Conservation (phyloP, 768 basidiomycete species). For the Lentinula sp. region DNA sequence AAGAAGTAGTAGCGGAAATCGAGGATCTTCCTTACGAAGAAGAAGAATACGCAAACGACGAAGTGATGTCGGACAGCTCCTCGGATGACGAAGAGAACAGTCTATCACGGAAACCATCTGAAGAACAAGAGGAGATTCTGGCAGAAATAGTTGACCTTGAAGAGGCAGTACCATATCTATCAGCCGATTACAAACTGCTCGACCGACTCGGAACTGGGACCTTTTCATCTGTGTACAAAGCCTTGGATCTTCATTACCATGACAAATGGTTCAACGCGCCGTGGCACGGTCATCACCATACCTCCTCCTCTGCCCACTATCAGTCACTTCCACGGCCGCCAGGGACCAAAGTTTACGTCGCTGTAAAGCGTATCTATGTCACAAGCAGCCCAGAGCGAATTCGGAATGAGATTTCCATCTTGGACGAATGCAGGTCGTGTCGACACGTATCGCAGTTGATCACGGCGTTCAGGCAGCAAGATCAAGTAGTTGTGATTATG, state of each 20-base stretch:
- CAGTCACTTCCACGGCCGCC: conserved; percentile 41
- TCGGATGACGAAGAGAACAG: conserved; percentile 55
- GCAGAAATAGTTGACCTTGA: conserved; percentile 74
- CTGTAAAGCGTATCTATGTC: conserved; percentile 94
- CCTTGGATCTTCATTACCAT: conserved; percentile 73
- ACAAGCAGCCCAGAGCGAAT: conserved; percentile 93
- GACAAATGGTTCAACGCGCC: conserved; percentile 69
- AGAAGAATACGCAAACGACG: conserved; percentile 22
- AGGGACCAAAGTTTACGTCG: conserved; percentile 69
- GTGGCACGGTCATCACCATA: conserved; percentile 66
- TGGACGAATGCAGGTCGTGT: conserved; percentile 80
- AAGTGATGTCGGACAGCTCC: conserved; percentile 22
- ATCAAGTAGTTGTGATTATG: conserved; percentile 93
- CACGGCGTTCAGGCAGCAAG: conserved; percentile 84
- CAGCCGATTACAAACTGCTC: conserved; percentile 66
- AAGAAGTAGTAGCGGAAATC: conserved; percentile 15
- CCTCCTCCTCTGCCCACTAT: conserved; percentile 58
- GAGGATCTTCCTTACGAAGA: conserved; percentile 21
- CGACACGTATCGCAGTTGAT: conserved; percentile 90
- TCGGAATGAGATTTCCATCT: conserved; percentile 85
- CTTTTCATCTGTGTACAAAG: conserved; percentile 99
- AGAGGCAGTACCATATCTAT: conserved; percentile 58
- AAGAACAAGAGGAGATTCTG: conserved; percentile 71
- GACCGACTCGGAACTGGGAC: conserved; percentile 96
- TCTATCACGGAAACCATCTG: conserved; percentile 46